Conservation (phyloP, 352 stramenopile genomes). For the Pythium pyrilobum region DNA sequence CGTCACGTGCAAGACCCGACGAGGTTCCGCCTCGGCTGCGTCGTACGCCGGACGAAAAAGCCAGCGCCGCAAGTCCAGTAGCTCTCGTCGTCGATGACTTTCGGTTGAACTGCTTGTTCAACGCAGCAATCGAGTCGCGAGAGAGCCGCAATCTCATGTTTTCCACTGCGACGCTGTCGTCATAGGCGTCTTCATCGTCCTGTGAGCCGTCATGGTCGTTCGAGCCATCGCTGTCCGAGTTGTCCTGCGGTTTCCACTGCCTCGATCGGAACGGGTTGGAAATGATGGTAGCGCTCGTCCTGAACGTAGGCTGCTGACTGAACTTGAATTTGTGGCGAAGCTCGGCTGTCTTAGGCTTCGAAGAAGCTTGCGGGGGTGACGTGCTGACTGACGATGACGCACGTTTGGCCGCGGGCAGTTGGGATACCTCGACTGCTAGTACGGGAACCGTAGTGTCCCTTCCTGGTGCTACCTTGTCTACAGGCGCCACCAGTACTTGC, state of each 20-base stretch:
- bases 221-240: conserved; percentile 41
- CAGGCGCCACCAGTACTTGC: too few relatives aligned
- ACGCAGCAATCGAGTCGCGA: background rate
- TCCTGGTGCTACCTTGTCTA: too few relatives aligned
- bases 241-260: conserved; percentile 19
- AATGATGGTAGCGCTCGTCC: conserved; percentile 5
- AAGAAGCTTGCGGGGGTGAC: background rate
- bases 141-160: conserved; percentile 15
- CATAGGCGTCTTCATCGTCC: conserved; percentile 14
- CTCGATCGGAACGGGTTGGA: conserved; percentile 13
- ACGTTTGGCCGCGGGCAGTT: too few relatives aligned
- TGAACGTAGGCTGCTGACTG: conserved; percentile 20
- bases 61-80: background rate
- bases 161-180: conserved; percentile 13
- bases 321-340: conserved; percentile 16
- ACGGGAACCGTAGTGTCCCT: too few relatives aligned
- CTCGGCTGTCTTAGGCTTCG: conserved; percentile 1
- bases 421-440: too few relatives aligned
- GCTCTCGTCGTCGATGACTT: background rate
- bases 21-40: background rate
- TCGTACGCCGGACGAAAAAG: background rate
- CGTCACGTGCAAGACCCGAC: background rate
- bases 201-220: conserved; percentile 5
- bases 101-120: conserved; percentile 5
- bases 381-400: too few relatives aligned